These are phyloP conservation scores for Fraxinus excelsior DNA, from an alignment of 257 asterid species.

Conservation along the genomic window DNA sequence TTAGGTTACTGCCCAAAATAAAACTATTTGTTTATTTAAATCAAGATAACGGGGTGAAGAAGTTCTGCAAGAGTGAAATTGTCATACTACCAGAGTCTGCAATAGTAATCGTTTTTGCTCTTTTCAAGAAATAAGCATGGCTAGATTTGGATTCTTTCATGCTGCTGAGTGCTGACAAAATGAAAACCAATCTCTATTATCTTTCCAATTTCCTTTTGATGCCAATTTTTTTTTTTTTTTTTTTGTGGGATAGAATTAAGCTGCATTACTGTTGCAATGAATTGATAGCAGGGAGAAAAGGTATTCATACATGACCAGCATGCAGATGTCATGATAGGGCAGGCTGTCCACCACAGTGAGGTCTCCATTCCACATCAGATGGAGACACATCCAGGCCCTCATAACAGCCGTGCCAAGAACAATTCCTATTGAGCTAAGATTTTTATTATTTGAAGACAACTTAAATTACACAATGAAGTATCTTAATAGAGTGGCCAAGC, in stretches of 20 bases:
- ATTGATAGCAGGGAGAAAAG: neutral
- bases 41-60: slow-evolving; percentile 12
- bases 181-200: slow-evolving; percentile 16
- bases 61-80: slow-evolving; percentile 10
- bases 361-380: neutral
- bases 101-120: slow-evolving; percentile 28
- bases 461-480: no score
- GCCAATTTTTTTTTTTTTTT: neutral
- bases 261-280: neutral
- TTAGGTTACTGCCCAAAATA: neutral
- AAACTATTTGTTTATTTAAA: neutral
- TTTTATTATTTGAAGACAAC: neutral
- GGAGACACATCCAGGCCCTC: neutral
- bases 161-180: slow-evolving; percentile 22
- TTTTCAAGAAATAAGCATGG: slow-evolving; percentile 31
- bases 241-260: neutral
- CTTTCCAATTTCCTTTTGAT: neutral
- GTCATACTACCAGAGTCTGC: slow-evolving; percentile 24
- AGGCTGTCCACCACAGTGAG: no score
- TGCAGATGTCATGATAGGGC: neutral
- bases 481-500: neutral
- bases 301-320: neutral
- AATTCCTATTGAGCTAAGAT: no score
- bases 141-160: slow-evolving; percentile 12
- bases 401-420: neutral